A percentile compares a stretch with the other conserved stretches of the same genome.
Conservation (phyloP, 352 stramenopile genomes). For the Pythium grandisporangium region DNA sequence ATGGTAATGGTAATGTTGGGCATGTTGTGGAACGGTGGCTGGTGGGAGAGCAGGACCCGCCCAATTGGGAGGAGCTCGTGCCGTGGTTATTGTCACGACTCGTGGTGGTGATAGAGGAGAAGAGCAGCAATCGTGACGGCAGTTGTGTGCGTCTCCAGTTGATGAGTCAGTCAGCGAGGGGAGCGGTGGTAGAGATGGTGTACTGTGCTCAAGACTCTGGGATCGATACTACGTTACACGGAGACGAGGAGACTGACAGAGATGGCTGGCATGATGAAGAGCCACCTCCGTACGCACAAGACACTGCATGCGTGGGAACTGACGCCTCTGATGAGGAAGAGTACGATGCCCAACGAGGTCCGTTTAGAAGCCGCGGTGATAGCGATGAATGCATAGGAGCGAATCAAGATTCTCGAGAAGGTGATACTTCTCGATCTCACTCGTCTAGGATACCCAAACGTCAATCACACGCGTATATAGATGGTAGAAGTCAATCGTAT, state of each 20-base stretch:
- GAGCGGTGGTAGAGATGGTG: too few relatives aligned
- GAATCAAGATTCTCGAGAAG: too few relatives aligned
- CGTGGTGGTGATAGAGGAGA: slow-evolving; percentile 11
- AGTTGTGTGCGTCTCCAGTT: slow-evolving; percentile 1
- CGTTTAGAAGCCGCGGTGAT: too few relatives aligned
- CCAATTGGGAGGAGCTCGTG: slow-evolving; percentile 33
- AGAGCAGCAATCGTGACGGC: too few relatives aligned
- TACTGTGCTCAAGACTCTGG: slow-evolving; percentile 9
- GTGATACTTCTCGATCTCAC: too few relatives aligned
- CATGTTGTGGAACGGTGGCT: slow-evolving; percentile 29
- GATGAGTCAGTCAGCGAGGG: too few relatives aligned
- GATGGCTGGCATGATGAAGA: too few relatives aligned
- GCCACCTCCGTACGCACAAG: slow-evolving; percentile 2
- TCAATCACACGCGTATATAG: too few relatives aligned
- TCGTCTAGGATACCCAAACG: too few relatives aligned
- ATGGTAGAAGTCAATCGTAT: too few relatives aligned
- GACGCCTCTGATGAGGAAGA: background rate
- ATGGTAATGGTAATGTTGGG: slow-evolving; percentile 17
- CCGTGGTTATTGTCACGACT: slow-evolving; percentile 52
- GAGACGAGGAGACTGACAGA: background rate
- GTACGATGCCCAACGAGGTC: background rate
- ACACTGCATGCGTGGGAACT: background rate
- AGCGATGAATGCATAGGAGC: too few relatives aligned
- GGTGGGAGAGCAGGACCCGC: slow-evolving; percentile 12
- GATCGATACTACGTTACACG: background rate